These are phyloP conservation scores for Aspergillus cristatus DNA, from an alignment of 495 filamentous ascomycete species.

Conservation along the genomic window DNA sequence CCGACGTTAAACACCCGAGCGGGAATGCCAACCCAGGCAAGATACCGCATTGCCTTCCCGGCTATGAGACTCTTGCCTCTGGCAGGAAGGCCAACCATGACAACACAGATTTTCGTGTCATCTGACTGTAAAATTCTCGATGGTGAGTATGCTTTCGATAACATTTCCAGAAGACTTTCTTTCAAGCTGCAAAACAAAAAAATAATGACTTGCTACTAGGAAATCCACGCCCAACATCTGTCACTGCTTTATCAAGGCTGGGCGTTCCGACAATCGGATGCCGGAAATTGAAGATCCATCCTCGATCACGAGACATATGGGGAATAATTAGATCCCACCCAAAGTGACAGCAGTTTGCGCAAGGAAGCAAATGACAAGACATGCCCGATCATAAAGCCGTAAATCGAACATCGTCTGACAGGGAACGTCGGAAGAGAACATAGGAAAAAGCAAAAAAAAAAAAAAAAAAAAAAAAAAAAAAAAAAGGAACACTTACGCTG, in stretches of 20 bases:
- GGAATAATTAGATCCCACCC: too few species aligned
- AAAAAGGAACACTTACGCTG: slow-evolving; percentile 18
- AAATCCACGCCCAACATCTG: too few species aligned
- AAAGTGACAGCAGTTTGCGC: too few species aligned
- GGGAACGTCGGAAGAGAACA: too few species aligned
- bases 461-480: slow-evolving; percentile 3
- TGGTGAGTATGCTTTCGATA: too few species aligned
- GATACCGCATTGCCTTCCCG: slow-evolving; percentile 91
- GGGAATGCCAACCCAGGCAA: slow-evolving; percentile 89
- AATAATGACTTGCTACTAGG: not conserved
- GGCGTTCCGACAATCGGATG: too few species aligned
- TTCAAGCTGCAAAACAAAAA: slow-evolving; percentile 1
- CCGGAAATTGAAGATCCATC: too few species aligned
- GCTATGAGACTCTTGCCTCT: slow-evolving; percentile 95
- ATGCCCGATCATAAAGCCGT: too few species aligned
- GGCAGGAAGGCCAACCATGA: slow-evolving; percentile 95
- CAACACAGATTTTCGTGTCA: slow-evolving; percentile 92
- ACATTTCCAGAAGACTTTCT: slow-evolving; percentile 11
- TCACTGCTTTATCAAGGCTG: too few species aligned
- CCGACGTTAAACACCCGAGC: slow-evolving; percentile 96
- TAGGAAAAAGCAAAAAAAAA: slow-evolving; percentile 5
- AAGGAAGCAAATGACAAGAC: too few species aligned
- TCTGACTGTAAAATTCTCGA: slow-evolving; percentile 68
- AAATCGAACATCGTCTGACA: too few species aligned
- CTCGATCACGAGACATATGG: too few species aligned